Conservation (phyloP, 495 filamentous ascomycete species). For the Stereocaulon alpinum region DNA sequence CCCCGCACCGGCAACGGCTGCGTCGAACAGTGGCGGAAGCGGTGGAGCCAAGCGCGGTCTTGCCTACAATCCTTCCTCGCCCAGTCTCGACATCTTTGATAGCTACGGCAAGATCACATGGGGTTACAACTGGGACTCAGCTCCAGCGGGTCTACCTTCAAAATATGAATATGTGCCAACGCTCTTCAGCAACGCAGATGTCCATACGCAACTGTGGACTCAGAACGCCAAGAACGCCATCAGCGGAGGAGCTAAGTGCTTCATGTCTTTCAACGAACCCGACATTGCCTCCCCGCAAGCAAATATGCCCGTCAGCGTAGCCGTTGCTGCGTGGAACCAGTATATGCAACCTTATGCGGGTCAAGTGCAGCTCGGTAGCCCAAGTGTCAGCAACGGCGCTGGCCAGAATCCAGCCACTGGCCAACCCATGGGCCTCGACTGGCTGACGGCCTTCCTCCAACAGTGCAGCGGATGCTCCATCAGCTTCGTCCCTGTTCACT, state of each 20-base stretch:
- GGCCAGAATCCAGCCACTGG: conserved; percentile 38
- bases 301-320: conserved; percentile 48
- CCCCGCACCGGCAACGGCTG: conserved; percentile 9
- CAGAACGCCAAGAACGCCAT: conserved; percentile 36
- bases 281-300: conserved; percentile 52
- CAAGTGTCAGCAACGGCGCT: conserved; percentile 64
- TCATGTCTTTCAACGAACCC: conserved; percentile 86
- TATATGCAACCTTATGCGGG: conserved; percentile 63
- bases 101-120: conserved; percentile 16
- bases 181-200: conserved; percentile 46
- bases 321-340: conserved; percentile 49
- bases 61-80: conserved; percentile 18
- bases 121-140: conserved; percentile 56
- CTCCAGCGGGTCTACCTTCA: conserved; percentile 29
- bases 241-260: conserved; percentile 28
- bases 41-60: conserved; percentile 18
- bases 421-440: conserved; percentile 45
- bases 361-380: conserved; percentile 57
- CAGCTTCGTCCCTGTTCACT: conserved; percentile 59
- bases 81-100: conserved; percentile 16
- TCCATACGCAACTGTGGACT: conserved; percentile 43
- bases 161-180: conserved; percentile 61
- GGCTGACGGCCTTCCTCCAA: conserved; percentile 49
- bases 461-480: conserved; percentile 51
- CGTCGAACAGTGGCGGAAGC: conserved; percentile 10